Evolutionary conservation across 768 basidiomycete genomes (phyloP).

Genomic region (Suillus hirtellus): DNA sequence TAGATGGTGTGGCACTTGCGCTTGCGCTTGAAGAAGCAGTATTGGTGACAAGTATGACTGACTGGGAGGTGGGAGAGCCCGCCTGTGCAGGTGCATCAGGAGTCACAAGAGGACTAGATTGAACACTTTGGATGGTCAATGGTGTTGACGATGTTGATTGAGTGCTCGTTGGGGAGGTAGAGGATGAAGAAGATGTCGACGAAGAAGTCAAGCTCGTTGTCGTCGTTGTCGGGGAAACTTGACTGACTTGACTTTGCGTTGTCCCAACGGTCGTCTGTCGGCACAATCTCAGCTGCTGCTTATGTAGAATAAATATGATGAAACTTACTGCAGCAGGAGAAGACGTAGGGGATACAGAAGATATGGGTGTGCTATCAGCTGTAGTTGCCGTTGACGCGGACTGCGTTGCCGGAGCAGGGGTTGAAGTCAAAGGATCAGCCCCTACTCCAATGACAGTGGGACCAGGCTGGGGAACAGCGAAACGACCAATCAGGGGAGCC

Average conservation of each 20-base stretch:
- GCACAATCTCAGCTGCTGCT: neutral
- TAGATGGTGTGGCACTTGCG: constrained; percentile 25
- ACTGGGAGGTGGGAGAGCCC: constrained; percentile 58
- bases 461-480: constrained; percentile 16
- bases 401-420: constrained; percentile 15
- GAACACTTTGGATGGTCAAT: constrained; percentile 13
- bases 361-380: constrained; percentile 14
- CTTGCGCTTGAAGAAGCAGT: constrained; percentile 19
- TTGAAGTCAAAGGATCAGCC: constrained; percentile 27
- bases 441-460: constrained; percentile 37
- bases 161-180: constrained; percentile 16
- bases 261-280: constrained; percentile 6
- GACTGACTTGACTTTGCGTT: constrained; percentile 15
- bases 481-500: constrained; percentile 15
- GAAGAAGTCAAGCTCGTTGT: constrained; percentile 18
- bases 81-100: constrained; percentile 36
- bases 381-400: constrained; percentile 12
- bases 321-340: constrained; percentile 24
- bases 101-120: constrained; percentile 24
- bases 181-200: constrained; percentile 18
- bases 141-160: constrained; percentile 17
- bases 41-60: constrained; percentile 23
- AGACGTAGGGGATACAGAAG: constrained; percentile 18
- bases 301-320: neutral
- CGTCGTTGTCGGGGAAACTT: constrained; percentile 17